Conservation (phyloP, 495 filamentous ascomycete genomes). For the Podospora pseudoanserina region DNA sequence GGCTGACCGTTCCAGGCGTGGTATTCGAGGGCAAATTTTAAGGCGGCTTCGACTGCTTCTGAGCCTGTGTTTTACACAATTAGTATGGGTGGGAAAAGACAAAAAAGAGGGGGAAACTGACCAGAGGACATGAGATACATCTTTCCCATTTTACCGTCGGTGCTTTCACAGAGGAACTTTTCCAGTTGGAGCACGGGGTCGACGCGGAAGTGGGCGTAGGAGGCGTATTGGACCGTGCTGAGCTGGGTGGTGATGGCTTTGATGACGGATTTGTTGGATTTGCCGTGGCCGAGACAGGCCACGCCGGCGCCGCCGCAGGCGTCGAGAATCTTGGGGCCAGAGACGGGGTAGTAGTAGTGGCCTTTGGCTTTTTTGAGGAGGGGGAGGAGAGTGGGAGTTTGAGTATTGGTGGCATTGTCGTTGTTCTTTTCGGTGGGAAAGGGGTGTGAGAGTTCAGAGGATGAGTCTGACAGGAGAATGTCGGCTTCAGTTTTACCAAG, state of each 20-base stretch:
- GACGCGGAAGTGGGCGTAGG: conserved; percentile 41
- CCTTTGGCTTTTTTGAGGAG: conserved; percentile 24
- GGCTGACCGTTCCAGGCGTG: conserved; percentile 45
- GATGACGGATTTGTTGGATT: conserved; percentile 32
- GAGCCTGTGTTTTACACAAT: conserved; percentile 49
- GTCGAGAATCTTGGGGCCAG: conserved; percentile 58
- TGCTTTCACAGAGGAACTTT: conserved; percentile 39
- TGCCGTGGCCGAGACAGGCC: conserved; percentile 49
- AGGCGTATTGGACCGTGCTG: conserved; percentile 37
- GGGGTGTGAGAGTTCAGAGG: neutral
- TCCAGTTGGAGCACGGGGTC: conserved; percentile 34
- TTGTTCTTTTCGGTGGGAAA: neutral
- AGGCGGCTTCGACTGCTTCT: conserved; percentile 67
- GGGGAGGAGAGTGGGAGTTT: neutral
- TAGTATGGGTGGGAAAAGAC: neutral
- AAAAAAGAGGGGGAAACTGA: conserved; percentile 26
- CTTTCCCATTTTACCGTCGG: conserved; percentile 42
- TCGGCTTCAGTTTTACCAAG: conserved; percentile 6
- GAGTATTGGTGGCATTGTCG: neutral
- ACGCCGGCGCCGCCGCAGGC: conserved; percentile 50
- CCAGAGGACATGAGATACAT: conserved; percentile 53
- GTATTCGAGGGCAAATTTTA: conserved; percentile 65
- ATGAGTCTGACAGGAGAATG: neutral
- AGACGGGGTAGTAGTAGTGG: conserved; percentile 38
- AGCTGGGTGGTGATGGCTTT: conserved; percentile 36